Evolutionary conservation across 768 basidiomycete species (phyloP).

Genomic region (Xerocomellus dryophilus): DNA sequence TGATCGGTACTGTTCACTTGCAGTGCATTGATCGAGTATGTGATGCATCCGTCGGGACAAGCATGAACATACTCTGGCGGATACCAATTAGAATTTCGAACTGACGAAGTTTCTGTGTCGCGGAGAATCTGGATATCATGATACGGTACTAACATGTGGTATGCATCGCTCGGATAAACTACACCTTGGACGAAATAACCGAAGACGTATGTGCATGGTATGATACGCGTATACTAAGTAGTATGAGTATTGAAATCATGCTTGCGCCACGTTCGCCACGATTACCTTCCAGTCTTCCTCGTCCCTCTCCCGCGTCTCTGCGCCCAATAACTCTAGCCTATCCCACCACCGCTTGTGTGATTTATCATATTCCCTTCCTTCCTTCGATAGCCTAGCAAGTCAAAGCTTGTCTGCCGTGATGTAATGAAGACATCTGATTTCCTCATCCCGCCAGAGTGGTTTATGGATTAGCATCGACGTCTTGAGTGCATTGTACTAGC

Average conservation of each 20-base stretch:
- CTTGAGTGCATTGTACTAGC: conserved; percentile 92
- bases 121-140: too few species aligned
- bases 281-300: conserved; percentile 51
- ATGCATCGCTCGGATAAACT: too few species aligned
- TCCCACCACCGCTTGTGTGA: conserved; percentile 82
- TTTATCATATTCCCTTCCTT: conserved; percentile 46
- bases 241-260: not conserved
- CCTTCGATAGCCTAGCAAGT: conserved; percentile 47
- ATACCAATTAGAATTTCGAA: not conserved
- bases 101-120: too few species aligned
- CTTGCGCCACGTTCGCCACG: conserved; percentile 43
- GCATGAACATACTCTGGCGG: conserved; percentile 5
- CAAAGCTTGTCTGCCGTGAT: conserved; percentile 88
- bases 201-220: too few species aligned
- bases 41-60: conserved; percentile 22
- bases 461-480: conserved; percentile 74
- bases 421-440: conserved; percentile 85
- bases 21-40: conserved; percentile 36
- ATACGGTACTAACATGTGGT: too few species aligned
- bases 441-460: conserved; percentile 78
- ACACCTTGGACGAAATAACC: too few species aligned
- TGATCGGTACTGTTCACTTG: not conserved
- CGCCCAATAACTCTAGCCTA: conserved; percentile 43
- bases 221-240: not conserved
- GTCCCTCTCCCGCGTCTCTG: conserved; percentile 44